Evolutionary conservation across 2,329 filamentous ascomycete species (phyloP), one percentile per base, ranked within the genome.

Genomic region (Metarhizium brunneum): DNA sequence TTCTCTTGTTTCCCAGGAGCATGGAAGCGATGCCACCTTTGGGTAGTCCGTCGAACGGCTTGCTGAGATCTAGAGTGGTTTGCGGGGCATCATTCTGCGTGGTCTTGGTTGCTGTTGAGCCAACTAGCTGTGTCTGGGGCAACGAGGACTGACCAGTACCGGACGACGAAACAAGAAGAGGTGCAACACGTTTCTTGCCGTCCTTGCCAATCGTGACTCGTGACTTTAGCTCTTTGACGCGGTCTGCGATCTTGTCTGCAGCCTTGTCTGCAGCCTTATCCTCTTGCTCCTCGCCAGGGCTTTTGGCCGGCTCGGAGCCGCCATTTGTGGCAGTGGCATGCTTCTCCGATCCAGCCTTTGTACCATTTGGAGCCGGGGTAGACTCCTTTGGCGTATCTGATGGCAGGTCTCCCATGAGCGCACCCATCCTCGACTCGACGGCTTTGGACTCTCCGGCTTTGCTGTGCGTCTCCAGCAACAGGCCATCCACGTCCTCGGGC

Each of bases 131-230:
- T 25, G 91, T 88, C 65, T 95, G 90, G 1, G 92, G 92, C 13
- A 96, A 75, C 16, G 92, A 95, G 0, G 92, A 95, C 65, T 92
- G 86, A 11, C 89, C 90, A 1, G 87, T 88, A 2, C 89, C 90
- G 8, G 92, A 92, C 0, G 90, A 91, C 0, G 92, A 95, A 6
- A 99, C 90, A 13, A 99, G 78, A 60, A 99, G 77, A 2, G 94
- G 94, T 4, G 91, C 89, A 55, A 99, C 92, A 54, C 94, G 83
- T 74, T 99, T 99, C 73, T 94, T 97, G 35, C 94, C 94, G 61
- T 99, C 92, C 68, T 96, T 97, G 0, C 90, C 95, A 58, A 96
- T 86, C 0, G 92, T 96, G 3, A 97, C 92, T 53, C 94, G 83
- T 59, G 92, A 90, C 71, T 97, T 97, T 60, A 97, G 72, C 63